Base-by-base conservation (phyloP, 1,139 yeast species). In the Meyerozyma elateridarum region DNA sequence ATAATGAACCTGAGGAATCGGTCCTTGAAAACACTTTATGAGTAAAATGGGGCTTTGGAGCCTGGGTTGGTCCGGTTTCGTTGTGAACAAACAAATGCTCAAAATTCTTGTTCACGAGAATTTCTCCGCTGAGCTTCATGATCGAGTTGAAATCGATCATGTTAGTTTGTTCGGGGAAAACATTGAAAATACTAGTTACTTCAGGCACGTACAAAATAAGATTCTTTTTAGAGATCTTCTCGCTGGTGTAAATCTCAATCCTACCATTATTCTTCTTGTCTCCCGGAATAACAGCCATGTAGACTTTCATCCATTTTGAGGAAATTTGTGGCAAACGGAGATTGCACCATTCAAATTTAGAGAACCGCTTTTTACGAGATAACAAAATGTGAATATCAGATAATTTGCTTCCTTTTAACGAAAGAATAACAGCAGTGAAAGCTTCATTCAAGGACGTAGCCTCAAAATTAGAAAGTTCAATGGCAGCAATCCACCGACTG, bases 331-430 rank as follows among this genome's bases (percentile, higher is more conserved):
- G 80, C 41, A 74, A 64, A 35, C 80, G 52, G 36, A 75, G 50
- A 44, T 74, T 70, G 48, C 75, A 71, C 80, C 80, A 75, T 44
- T 75, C 81, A 33, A 51, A 62, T 36, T 69, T 65, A 15, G 67
- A 51, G 33, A 61, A 59, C 36, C 70, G 58, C 44, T 71, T 70
- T 37, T 59, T 65, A 31, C 67, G 67, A 3, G 73, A 64, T 35
- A 75, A 57, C 22, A 75, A 53, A 2, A 75, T 69, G 42, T 73
- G 73, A 30, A 73, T 64, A 45, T 75, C 81, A n/a, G 71, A 61
- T 39, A 74, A 61, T 37, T 64, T 56, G 5, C 74, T 59, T 1
- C 77, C 80, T 42, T 70, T 72, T n/a, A 70, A 51, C n/a, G 77
- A 69, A 29, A 75, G 54, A 20, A 73, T 52, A 8, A 73, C 79